A percentile compares a stretch with the other conserved stretches of the same genome.
phyloP scores from a whole-genome alignment of 352 stramenopile genomes.

The Phytopythium boreale region DNA sequence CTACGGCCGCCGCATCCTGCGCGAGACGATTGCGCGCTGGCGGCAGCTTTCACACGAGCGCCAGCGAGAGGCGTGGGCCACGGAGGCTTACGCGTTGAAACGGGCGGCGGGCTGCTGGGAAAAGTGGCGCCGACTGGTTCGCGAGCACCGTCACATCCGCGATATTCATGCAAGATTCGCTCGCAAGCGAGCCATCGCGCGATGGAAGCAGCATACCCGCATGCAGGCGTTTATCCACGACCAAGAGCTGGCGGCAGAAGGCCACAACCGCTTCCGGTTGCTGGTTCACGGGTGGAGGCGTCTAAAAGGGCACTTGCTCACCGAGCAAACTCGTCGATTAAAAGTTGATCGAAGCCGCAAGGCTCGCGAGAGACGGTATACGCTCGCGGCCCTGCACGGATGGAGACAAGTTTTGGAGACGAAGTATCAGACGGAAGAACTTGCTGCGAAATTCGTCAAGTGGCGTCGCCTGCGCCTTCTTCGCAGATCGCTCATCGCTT shows the following conservation, averaged over 20 bases:
- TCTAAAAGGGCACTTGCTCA: slow-evolving; percentile 1
- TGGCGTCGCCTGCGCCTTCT: slow-evolving; percentile 15
- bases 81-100: background rate
- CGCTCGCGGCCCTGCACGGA: background rate
- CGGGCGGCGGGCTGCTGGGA: background rate
- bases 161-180: background rate
- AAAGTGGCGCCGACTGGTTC: background rate
- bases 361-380: background rate
- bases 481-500: slow-evolving; percentile 10
- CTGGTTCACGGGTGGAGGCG: slow-evolving; percentile 10
- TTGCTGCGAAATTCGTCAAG: slow-evolving; percentile 3
- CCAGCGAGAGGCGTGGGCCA: slow-evolving; percentile 1
- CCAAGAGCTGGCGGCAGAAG: background rate
- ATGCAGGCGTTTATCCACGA: background rate
- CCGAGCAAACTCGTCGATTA: background rate
- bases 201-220: background rate
- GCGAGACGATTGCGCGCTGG: slow-evolving; percentile 26
- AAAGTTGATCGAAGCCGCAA: background rate
- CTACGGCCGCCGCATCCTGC: slow-evolving; percentile 12
- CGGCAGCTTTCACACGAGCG: slow-evolving; percentile 2
- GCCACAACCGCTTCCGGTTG: slow-evolving; percentile 12
- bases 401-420: slow-evolving; percentile 12
- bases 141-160: background rate
- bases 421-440: slow-evolving; percentile 12
- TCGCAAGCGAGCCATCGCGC: background rate